A percentile compares a stretch with the other conserved stretches of the same genome.
Conservation (phyloP, 352 stramenopile species). For the Pythium phragmitis region DNA sequence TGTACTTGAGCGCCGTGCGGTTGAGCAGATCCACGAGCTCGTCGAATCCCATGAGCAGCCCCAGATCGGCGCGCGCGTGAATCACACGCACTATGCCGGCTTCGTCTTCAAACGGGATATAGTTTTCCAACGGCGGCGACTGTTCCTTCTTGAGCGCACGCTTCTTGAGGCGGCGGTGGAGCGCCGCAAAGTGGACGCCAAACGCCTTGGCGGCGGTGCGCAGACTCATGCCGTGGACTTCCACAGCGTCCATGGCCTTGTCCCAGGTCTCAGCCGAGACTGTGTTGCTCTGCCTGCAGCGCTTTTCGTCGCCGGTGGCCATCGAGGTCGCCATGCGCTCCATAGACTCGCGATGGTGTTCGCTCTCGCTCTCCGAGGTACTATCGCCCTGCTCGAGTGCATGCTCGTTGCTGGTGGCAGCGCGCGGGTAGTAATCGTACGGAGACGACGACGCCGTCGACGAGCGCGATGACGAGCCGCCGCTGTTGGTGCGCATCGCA, state of each 20-base stretch:
- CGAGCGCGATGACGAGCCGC: conserved; percentile 2
- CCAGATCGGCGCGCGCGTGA: conserved; percentile 61
- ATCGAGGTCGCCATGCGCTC: conserved; percentile 14
- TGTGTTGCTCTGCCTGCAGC: conserved; percentile 51
- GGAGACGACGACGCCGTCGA: conserved; percentile 13
- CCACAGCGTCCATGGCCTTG: conserved; percentile 63
- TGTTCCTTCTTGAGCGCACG: conserved; percentile 49
- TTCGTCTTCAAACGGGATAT: conserved; percentile 70
- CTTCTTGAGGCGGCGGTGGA: conserved; percentile 70
- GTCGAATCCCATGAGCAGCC: conserved; percentile 65
- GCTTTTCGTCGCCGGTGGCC: conserved; percentile 17
- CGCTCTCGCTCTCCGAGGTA: conserved; percentile 35
- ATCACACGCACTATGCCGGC: conserved; percentile 67
- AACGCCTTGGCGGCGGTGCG: conserved; percentile 57
- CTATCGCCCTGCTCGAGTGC: conserved; percentile 19
- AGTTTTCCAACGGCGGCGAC: conserved; percentile 45
- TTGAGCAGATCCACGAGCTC: conserved; percentile 64
- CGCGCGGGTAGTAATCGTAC: conserved; percentile 20
- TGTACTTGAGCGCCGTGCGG: conserved; percentile 61
- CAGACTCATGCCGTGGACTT: conserved; percentile 68
- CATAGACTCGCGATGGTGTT: conserved; percentile 23
- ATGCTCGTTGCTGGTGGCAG: conserved; percentile 21
- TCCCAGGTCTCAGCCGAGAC: conserved; percentile 64
- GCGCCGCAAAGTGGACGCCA: conserved; percentile 62
- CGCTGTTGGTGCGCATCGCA: conserved; percentile 12